Evolutionary conservation across 192 early-diverging fungal species (phyloP).

Genomic region (Mortierella alpina): DNA sequence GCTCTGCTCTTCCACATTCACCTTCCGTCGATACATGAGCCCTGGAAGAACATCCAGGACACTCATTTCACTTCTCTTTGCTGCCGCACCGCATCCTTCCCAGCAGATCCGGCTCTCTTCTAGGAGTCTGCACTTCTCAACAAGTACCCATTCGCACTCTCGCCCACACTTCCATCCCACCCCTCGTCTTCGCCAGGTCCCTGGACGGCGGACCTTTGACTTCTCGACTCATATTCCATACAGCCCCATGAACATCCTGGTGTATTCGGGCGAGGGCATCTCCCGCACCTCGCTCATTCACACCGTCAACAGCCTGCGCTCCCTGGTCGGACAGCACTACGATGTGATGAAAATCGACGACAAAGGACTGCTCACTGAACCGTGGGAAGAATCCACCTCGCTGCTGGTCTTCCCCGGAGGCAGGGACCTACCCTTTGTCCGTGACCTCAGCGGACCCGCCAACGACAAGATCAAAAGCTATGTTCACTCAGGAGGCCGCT

Average conservation of each 20-base stretch:
- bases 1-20: background rate
- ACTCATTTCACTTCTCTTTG: background rate
- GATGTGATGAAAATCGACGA: constrained; percentile 90
- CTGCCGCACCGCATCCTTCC: background rate
- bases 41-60: background rate
- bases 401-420: constrained; percentile 93
- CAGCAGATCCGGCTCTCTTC: background rate
- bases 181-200: background rate
- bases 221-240: constrained; percentile 44
- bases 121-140: background rate
- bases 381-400: constrained; percentile 91
- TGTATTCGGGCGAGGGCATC: constrained; percentile 87
- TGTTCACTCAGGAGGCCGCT: constrained; percentile 83
- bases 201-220: constrained; percentile 27
- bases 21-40: background rate
- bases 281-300: constrained; percentile 67
- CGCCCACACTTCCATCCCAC: background rate
- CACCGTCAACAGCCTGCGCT: constrained; percentile 77
- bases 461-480: constrained; percentile 74
- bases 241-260: constrained; percentile 79
- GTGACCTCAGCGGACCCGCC: constrained; percentile 71
- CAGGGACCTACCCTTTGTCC: constrained; percentile 84
- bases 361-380: constrained; percentile 73
- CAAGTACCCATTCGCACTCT: background rate
- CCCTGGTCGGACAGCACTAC: constrained; percentile 82